Evolutionary conservation across 2,329 filamentous ascomycete genomes (phyloP).

Genomic region (Xylaria sp.): DNA sequence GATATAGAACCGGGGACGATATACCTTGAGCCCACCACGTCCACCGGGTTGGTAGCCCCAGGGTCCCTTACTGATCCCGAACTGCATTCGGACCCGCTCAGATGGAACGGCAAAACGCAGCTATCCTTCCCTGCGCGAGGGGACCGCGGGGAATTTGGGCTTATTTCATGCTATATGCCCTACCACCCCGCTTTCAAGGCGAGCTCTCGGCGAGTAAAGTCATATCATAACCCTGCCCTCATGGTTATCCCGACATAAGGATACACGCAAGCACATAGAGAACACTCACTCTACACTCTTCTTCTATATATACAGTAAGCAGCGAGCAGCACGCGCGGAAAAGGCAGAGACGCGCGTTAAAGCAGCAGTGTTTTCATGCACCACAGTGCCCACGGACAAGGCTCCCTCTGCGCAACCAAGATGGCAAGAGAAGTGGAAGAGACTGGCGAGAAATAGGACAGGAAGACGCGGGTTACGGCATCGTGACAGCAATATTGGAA

Average conservation of each 20-base stretch:
- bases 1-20: not conserved
- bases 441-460: not conserved
- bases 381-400: not conserved
- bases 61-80: not conserved
- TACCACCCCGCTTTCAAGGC: not conserved
- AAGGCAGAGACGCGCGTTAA: not conserved
- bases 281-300: not conserved
- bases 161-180: not conserved
- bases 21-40: not conserved
- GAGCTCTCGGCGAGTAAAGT: not conserved
- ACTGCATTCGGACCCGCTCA: conserved; percentile 11
- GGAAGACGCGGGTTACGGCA: conserved; percentile 7
- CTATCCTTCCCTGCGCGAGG: conserved; percentile 6
- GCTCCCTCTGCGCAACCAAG: not conserved
- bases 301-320: not conserved
- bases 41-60: not conserved
- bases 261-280: not conserved
- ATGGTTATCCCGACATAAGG: not conserved
- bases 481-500: not conserved
- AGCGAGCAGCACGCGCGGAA: not conserved
- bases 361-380: not conserved
- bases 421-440: not conserved
- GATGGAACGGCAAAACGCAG: conserved; percentile 10
- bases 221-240: not conserved
- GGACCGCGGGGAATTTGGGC: not conserved